Percentiles rank a stretch among this genome's conserved stretches.
Evolutionary conservation across 2,329 filamentous ascomycete species (phyloP).

Genomic region (Dissoconium aciculare): DNA sequence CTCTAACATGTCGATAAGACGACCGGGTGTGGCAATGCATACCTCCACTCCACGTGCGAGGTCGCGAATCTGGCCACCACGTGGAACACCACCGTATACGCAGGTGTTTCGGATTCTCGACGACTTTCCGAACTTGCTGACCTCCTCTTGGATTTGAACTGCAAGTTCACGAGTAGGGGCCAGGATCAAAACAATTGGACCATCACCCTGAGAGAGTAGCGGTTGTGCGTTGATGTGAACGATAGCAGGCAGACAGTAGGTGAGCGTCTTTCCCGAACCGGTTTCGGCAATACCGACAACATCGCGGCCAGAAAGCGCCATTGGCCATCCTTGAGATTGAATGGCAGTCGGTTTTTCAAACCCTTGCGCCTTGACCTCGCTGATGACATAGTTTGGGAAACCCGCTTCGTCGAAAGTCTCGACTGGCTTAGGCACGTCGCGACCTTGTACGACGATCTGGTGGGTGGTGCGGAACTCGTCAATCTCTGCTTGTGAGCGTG

Average conservation of each 20-base stretch:
- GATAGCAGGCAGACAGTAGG: slow-evolving; percentile 93
- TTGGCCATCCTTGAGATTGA: slow-evolving; percentile 97
- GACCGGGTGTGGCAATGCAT: slow-evolving; percentile 93
- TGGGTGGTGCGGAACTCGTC: slow-evolving; percentile 76
- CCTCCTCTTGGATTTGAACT: slow-evolving; percentile 96
- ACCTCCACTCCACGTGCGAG: slow-evolving; percentile 92
- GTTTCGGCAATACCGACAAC: slow-evolving; percentile 99
- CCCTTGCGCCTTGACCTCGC: slow-evolving; percentile 94
- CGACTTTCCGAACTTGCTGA: slow-evolving; percentile 96
- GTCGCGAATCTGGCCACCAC: slow-evolving; percentile 92
- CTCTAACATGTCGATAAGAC: slow-evolving; percentile 97
- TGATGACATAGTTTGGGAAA: slow-evolving; percentile 94
- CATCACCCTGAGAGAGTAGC: slow-evolving; percentile 84
- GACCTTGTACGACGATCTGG: slow-evolving; percentile 68
- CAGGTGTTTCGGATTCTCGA: slow-evolving; percentile 97
- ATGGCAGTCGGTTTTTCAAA: slow-evolving; percentile 90
- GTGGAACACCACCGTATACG: slow-evolving; percentile 97
- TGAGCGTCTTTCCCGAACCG: slow-evolving; percentile 96
- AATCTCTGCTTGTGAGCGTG: slow-evolving; percentile 63
- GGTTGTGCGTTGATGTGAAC: slow-evolving; percentile 99
- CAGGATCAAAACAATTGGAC: slow-evolving; percentile 89
- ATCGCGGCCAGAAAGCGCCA: slow-evolving; percentile 94
- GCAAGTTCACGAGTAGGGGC: slow-evolving; percentile 95
- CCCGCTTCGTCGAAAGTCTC: slow-evolving; percentile 96
- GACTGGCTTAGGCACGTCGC: slow-evolving; percentile 77